These are phyloP conservation scores for Sphagnum fallax DNA, from an alignment of 228 moss, liverwort and hornwort genomes.

Conservation along the genomic window DNA sequence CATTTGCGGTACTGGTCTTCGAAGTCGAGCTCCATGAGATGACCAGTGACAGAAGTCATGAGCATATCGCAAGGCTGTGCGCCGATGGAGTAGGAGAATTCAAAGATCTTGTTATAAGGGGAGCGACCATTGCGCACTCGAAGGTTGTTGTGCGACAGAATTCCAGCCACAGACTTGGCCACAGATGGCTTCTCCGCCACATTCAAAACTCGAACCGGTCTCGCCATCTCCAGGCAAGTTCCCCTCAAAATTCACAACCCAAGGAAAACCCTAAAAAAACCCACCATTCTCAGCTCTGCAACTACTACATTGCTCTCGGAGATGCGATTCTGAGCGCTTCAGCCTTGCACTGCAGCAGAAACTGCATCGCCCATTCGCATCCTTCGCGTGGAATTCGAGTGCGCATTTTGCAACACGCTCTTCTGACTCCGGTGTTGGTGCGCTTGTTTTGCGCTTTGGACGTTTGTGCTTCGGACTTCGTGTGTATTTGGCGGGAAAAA, in stretches of 20 bases:
- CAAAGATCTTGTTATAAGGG: constrained; percentile 91
- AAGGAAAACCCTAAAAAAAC: too few relatives aligned
- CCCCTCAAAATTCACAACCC: neutral
- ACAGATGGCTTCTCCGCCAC: constrained; percentile 99
- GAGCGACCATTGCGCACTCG: constrained; percentile 85
- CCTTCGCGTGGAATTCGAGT: too few relatives aligned
- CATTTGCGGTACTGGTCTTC: constrained; percentile 95
- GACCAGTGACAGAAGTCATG: constrained; percentile 96
- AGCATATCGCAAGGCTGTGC: constrained; percentile 85
- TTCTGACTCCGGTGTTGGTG: too few relatives aligned
- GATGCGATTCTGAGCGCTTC: too few relatives aligned
- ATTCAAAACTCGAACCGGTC: constrained; percentile 75
- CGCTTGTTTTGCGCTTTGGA: too few relatives aligned
- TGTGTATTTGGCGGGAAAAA: too few relatives aligned
- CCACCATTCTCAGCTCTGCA: too few relatives aligned
- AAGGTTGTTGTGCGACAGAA: constrained; percentile 73
- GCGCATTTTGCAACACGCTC: too few relatives aligned
- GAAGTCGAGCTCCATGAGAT: constrained; percentile 97
- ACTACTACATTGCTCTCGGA: too few relatives aligned
- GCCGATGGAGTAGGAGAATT: constrained; percentile 72
- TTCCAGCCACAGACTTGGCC: constrained; percentile 87
- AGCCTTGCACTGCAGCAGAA: too few relatives aligned
- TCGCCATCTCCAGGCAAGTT: constrained; percentile 20
- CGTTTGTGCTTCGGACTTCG: too few relatives aligned
- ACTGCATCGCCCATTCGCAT: too few relatives aligned